These are phyloP conservation scores for Hyphopichia burtonii DNA, from an alignment of 1,139 yeast genomes.

Conservation along the genomic window DNA sequence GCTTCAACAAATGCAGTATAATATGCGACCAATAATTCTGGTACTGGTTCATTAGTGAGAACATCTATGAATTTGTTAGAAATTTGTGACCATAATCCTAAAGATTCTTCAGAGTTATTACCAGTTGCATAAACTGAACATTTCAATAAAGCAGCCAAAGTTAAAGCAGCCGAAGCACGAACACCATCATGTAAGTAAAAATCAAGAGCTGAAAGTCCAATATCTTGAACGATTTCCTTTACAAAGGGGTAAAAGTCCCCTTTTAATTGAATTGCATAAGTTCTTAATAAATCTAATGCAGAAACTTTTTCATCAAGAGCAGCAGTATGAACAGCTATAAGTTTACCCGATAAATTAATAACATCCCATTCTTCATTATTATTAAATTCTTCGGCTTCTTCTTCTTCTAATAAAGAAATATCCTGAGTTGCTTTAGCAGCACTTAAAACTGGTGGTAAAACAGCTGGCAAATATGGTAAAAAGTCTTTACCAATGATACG, in stretches of 20 bases:
- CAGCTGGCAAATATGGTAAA: slow-evolving; percentile 83
- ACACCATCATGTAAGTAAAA: slow-evolving; percentile 95
- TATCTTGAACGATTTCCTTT: slow-evolving; percentile 70
- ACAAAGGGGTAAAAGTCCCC: slow-evolving; percentile 84
- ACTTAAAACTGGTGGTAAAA: slow-evolving; percentile 79
- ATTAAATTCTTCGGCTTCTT: slow-evolving; percentile 77
- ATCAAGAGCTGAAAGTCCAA: slow-evolving; percentile 84
- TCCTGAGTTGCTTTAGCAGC: slow-evolving; percentile 92
- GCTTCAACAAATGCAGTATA: slow-evolving; percentile 72
- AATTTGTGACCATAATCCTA: slow-evolving; percentile 71
- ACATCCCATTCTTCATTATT: slow-evolving; percentile 96
- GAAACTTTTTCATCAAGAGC: slow-evolving; percentile 87
- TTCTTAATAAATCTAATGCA: slow-evolving; percentile 84
- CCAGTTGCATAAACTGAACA: slow-evolving; percentile 70
- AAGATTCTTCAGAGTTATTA: slow-evolving; percentile 52
- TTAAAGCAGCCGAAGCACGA: slow-evolving; percentile 82
- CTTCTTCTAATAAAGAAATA: slow-evolving; percentile 83
- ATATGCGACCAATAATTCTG: slow-evolving; percentile 78
- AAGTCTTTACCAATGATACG: slow-evolving; percentile 82
- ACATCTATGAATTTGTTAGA: slow-evolving; percentile 68
- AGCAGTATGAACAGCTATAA: slow-evolving; percentile 92
- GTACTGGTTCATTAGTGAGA: slow-evolving; percentile 74
- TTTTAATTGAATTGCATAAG: slow-evolving; percentile 85
- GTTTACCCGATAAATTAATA: slow-evolving; percentile 85
- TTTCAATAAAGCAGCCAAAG: slow-evolving; percentile 74